These are phyloP conservation scores for Starmerella apis DNA, from an alignment of 805 yeast species.

Conservation along the genomic window DNA sequence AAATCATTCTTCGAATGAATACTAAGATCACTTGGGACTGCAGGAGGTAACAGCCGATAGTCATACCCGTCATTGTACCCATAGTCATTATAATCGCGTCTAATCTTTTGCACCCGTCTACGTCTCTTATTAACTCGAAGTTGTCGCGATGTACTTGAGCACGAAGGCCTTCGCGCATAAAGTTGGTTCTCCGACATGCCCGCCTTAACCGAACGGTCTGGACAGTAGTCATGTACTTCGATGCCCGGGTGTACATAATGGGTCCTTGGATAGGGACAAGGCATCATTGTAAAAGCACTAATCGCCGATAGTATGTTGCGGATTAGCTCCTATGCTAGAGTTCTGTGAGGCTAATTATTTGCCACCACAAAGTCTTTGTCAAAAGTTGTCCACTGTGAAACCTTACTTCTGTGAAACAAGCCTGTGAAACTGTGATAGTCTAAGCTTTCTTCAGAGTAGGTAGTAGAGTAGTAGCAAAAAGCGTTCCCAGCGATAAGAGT, in stretches of 20 bases:
- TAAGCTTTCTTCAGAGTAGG: background rate
- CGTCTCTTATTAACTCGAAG: too few relatives aligned
- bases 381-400: background rate
- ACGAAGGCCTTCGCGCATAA: too few relatives aligned
- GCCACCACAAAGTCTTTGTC: too few relatives aligned
- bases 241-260: too few relatives aligned
- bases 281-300: background rate
- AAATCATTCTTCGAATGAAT: background rate
- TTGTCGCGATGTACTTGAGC: too few relatives aligned
- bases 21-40: background rate
- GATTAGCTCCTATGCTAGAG: background rate
- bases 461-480: background rate
- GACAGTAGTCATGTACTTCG: too few relatives aligned
- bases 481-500: too few relatives aligned
- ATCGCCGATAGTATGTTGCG: background rate
- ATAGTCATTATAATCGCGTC: background rate
- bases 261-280: background rate
- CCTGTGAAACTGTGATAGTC: too few relatives aligned
- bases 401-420: background rate
- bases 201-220: too few relatives aligned
- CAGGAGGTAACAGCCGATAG: background rate
- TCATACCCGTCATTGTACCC: background rate
- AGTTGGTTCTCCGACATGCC: too few relatives aligned
- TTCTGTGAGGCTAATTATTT: background rate
- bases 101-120: background rate